Evolutionary conservation across 1,139 yeast genomes (phyloP).

Genomic region (Pneumocystis canis): DNA sequence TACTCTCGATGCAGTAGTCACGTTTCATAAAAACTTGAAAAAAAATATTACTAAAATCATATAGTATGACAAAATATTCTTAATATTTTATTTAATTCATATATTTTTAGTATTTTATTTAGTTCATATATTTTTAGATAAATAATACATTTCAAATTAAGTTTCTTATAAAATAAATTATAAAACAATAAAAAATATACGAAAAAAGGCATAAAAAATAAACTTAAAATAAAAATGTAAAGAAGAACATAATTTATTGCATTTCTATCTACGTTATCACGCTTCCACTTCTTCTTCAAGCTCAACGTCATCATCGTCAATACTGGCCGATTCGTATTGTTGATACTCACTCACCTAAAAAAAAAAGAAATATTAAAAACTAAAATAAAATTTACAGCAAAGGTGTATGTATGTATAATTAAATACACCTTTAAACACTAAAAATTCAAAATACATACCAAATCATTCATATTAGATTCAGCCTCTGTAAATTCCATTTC

Average conservation of each 20-base stretch:
- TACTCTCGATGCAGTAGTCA: too few relatives aligned
- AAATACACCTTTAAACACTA: background rate
- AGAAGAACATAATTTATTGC: background rate
- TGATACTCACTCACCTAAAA: conserved; percentile 27
- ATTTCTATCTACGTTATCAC: conserved; percentile 4
- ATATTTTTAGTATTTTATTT: too few relatives aligned
- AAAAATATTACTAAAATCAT: too few relatives aligned
- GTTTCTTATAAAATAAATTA: too few relatives aligned
- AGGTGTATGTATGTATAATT: background rate
- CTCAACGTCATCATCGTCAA: conserved; percentile 27
- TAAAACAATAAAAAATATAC: too few relatives aligned
- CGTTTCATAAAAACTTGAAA: too few relatives aligned
- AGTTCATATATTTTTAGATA: too few relatives aligned
- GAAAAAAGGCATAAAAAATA: too few relatives aligned
- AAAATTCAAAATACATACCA: conserved; percentile 15
- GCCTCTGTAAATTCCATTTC: conserved; percentile 34
- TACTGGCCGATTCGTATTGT: conserved; percentile 32
- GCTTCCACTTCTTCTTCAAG: conserved; percentile 21
- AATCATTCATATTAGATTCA: conserved; percentile 30
- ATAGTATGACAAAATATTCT: too few relatives aligned
- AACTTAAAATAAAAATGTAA: background rate
- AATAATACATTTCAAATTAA: too few relatives aligned
- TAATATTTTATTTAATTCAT: too few relatives aligned
- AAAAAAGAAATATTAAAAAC: background rate
- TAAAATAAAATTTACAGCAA: background rate